Evolutionary conservation across 164 flowering plant genomes (phyloP).

Genomic region (Euptelea pleiosperma): DNA sequence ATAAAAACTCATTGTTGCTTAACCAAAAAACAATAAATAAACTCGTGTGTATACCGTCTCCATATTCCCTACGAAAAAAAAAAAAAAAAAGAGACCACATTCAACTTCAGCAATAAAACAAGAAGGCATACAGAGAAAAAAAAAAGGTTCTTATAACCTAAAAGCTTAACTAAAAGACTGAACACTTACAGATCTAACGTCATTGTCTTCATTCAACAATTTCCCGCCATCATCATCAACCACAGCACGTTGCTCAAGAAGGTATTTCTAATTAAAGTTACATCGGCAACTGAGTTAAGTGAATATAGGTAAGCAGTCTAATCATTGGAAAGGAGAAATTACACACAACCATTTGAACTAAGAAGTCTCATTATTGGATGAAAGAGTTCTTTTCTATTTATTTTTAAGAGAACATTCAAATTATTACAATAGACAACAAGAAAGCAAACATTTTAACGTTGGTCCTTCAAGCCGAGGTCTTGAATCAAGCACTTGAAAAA

Average conservation of each 20-base stretch:
- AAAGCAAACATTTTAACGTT: too few species aligned
- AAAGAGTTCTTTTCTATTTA: background rate
- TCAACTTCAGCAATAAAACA: too few species aligned
- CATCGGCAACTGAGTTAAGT: background rate
- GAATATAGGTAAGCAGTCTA: background rate
- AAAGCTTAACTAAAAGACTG: background rate
- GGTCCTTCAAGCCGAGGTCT: too few species aligned
- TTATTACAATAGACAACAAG: too few species aligned
- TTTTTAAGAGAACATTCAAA: background rate
- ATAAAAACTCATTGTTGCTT: too few species aligned
- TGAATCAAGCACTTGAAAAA: too few species aligned
- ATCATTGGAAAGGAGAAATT: background rate
- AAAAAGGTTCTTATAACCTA: background rate
- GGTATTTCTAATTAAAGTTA: conserved; percentile 54
- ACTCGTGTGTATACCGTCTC: too few species aligned
- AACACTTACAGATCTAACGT: conserved; percentile 79
- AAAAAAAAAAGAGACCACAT: too few species aligned
- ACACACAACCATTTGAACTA: background rate
- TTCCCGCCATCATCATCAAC: conserved; percentile 76
- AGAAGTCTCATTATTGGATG: background rate
- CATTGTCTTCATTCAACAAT: conserved; percentile 89
- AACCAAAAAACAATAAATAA: too few species aligned
- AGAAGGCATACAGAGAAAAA: background rate
- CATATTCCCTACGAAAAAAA: too few species aligned
- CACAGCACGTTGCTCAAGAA: conserved; percentile 88